Conservation (phyloP, 2,329 filamentous ascomycete genomes). For the Knoxdaviesia capensis region DNA sequence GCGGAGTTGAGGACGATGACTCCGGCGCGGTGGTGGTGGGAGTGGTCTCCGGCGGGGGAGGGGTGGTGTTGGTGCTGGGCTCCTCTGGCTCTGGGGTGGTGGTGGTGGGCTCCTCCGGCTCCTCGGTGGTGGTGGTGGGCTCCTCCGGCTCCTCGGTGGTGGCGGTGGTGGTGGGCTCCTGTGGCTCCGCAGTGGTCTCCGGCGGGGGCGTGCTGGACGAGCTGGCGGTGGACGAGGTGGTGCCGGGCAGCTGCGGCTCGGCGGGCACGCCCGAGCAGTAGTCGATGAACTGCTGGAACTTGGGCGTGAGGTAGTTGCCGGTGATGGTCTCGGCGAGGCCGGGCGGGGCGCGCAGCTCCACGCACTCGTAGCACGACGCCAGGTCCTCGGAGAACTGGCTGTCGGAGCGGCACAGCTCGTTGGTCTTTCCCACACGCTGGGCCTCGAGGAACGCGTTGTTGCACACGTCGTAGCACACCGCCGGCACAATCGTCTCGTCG, state of each 20-base stretch:
- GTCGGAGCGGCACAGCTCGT: conserved; percentile 19
- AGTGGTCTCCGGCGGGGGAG: not conserved
- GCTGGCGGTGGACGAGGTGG: too few species aligned
- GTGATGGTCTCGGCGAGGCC: conserved; percentile 9
- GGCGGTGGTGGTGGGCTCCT: too few species aligned
- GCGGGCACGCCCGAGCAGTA: conserved; percentile 19
- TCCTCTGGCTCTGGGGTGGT: not conserved
- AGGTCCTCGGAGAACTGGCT: conserved; percentile 21
- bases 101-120: not conserved
- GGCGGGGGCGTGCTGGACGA: not conserved
- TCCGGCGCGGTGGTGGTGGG: not conserved
- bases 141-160: not conserved
- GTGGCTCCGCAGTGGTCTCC: not conserved
- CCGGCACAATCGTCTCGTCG: conserved; percentile 18
- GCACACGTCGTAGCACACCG: conserved; percentile 31
- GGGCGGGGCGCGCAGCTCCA: conserved; percentile 6
- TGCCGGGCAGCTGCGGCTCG: too few species aligned
- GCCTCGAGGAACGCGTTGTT: conserved; percentile 27
- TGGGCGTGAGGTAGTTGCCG: conserved; percentile 13
- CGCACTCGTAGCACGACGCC: conserved; percentile 20
- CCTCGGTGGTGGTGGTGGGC: not conserved
- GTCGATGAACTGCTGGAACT: conserved; percentile 22
- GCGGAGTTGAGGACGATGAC: not conserved
- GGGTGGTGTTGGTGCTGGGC: not conserved
- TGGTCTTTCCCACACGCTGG: conserved; percentile 23